Conservation (phyloP, 2,329 filamentous ascomycete species). For the Diplodia seriata region DNA sequence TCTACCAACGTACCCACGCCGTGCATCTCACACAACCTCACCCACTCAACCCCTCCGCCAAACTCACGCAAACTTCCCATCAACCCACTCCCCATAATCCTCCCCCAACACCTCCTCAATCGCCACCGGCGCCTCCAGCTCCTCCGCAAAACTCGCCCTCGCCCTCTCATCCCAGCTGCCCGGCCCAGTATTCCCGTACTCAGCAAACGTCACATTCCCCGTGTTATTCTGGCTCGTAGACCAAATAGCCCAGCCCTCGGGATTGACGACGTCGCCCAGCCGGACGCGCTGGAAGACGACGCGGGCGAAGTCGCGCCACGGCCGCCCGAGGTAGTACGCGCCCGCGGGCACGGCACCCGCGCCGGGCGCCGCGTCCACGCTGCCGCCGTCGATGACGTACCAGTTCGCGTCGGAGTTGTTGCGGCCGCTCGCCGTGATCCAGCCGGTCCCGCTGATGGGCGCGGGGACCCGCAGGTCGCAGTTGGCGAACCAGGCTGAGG, state of each 20-base stretch:
- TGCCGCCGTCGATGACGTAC: slow-evolving; percentile 62
- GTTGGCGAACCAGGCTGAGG: slow-evolving; percentile 55
- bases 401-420: slow-evolving; percentile 43
- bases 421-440: slow-evolving; percentile 39
- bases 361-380: slow-evolving; percentile 49
- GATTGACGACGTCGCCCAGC: slow-evolving; percentile 62
- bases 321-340: slow-evolving; percentile 56
- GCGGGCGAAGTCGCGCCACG: slow-evolving; percentile 56
- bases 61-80: slow-evolving; percentile 38
- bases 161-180: slow-evolving; percentile 54
- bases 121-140: slow-evolving; percentile 38
- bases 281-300: slow-evolving; percentile 57
- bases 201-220: slow-evolving; percentile 39
- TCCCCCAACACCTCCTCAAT: slow-evolving; percentile 57
- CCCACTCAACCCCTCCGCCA: too few relatives aligned
- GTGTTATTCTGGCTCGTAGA: slow-evolving; percentile 47
- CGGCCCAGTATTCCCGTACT: slow-evolving; percentile 64
- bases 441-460: slow-evolving; percentile 31
- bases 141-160: slow-evolving; percentile 35
- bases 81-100: slow-evolving; percentile 53
- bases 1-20: too few relatives aligned
- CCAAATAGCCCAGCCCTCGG: slow-evolving; percentile 59
- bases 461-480: slow-evolving; percentile 35
- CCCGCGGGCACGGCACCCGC: slow-evolving; percentile 42
- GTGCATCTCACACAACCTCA: too few relatives aligned